Base-by-base conservation (phyloP, 2,329 filamentous ascomycete species). In the Thielaviopsis euricoi region DNA sequence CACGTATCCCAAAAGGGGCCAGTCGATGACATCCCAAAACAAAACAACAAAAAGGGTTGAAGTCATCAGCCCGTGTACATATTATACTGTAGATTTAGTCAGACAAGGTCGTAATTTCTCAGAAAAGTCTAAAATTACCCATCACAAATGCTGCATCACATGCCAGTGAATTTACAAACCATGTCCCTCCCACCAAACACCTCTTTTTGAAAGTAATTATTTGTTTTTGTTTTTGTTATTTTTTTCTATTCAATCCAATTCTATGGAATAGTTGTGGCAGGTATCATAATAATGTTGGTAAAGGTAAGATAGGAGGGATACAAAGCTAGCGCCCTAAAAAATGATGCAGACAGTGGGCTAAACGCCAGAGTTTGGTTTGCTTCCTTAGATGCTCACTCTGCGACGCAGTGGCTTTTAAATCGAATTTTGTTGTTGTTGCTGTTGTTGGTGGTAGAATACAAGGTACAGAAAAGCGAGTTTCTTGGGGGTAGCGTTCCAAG, bases 281-380 rank as follows among this genome's bases (percentile, higher is more conserved):
- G 56, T 59, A 59, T 59, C 57, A 59, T 59, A 56, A 55, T 56
- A 43, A 21, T 53, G 57, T 19, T 55, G 48, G 48, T 53, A 51
- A 52, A 43, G 37, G 40, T 29, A 21, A 52, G 55, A 25, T n/a
- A 29, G 55, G 49, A 48, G 48, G 55, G 49, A 48, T 40, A 55
- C 40, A 55, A 26, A 25, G 46, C 53, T 17, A 25, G 19, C 17
- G 26, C 43, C 40, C 25, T 55, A 55, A 55, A 43, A 23, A 23
- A 55, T 55, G 53, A 40, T 55, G 22, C 22, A 43, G 46, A 55
- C 17, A 49, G 53, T 43, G 53, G 43, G 52, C 52, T 54, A 22
- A 54, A 54, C 52, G 25, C 52, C 13, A 15, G 23, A 43, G 6
- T 49, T 23, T 55, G 53, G 21, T 55, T 49, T 37, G 46, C 40